Base-by-base conservation (phyloP, 2,329 filamentous ascomycete genomes). In the Didymosphaeria variabile region DNA sequence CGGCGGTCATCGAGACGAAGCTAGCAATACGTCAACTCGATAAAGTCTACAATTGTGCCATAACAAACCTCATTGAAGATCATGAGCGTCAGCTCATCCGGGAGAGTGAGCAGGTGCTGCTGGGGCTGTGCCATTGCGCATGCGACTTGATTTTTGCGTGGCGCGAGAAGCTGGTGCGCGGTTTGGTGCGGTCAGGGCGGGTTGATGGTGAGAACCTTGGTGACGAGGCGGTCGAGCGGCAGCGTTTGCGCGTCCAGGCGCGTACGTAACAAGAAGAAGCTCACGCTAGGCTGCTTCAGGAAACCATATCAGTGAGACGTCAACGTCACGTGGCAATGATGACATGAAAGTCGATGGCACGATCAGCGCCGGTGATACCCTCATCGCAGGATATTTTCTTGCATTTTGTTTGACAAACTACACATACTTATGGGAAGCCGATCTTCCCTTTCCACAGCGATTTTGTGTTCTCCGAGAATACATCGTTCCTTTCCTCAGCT, bases 321-420 rank as follows among this genome's bases (percentile, higher is more conserved):
- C 2, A 17, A 2, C 12, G 6, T 40, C 36, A 40, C 36, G 36
- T 40, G 36, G 5, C 12, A 1, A 17, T 17, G 36, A 8, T 17
- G 53, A 53, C 34, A 17, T 15, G 13, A 15, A 52, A 5, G 50
- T 60, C 31, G 26, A 72, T 73, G 91, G 90, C 73, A 84, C 89
- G 6, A 85, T 92, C 62, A 90, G 90, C 57, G 90, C 90, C 46
- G 91, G 91, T 66, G 91, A 93, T 72, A 92, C 90, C 0, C 92
- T 93, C 70, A 86, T 90, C 65, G 90, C 90, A 36, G 90, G 89
- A 60, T 87, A 91, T 76, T 78, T 93, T 52, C 91, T 88, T 77
- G 84, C 81, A 36, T 75, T 91, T n/a, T n/a, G n/a, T n/a, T n/a
- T n/a, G n/a, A n/a, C n/a, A 63, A 77, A 85, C 59, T 85, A 81